Conservation (phyloP, 78 protist genomes). For the Parvularia atlantis region DNA sequence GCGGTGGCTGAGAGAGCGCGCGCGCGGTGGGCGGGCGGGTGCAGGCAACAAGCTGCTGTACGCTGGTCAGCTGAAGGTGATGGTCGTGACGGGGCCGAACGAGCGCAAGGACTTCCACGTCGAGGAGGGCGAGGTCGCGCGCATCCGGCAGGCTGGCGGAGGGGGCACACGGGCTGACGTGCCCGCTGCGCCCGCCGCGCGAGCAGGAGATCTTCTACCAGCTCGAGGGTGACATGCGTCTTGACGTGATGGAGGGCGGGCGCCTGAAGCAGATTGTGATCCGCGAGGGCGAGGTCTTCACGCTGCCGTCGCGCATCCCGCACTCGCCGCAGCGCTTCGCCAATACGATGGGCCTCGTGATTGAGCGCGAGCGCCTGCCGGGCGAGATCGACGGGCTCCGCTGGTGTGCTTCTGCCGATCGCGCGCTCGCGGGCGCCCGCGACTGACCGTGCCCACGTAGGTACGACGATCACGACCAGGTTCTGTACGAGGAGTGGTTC, state of each 20-base stretch:
- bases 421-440: no score
- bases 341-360: conserved; percentile 34
- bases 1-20: no score
- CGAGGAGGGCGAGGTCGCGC: conserved; percentile 26
- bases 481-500: conserved; percentile 9
- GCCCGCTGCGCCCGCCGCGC: no score
- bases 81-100: conserved; percentile 58
- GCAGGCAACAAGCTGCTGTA: no score
- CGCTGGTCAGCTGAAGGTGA: conserved; percentile 28
- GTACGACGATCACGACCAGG: neutral
- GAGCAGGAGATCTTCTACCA: no score
- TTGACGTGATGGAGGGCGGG: conserved; percentile 33
- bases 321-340: conserved; percentile 36
- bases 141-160: no score
- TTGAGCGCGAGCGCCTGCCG: conserved; percentile 27
- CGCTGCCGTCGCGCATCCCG: conserved; percentile 31
- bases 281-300: conserved; percentile 43
- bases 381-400: conserved; percentile 32
- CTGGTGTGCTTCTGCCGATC: no score
- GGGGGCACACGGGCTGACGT: no score
- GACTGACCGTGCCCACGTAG: no score
- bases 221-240: no score
- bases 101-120: conserved; percentile 49
- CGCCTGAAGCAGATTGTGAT: conserved; percentile 16
- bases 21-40: no score